Percentiles rank a stretch among this genome's conserved stretches.
Conservation (phyloP, 176 grass and related monocot species). For the Bonia amplexicaulis region DNA sequence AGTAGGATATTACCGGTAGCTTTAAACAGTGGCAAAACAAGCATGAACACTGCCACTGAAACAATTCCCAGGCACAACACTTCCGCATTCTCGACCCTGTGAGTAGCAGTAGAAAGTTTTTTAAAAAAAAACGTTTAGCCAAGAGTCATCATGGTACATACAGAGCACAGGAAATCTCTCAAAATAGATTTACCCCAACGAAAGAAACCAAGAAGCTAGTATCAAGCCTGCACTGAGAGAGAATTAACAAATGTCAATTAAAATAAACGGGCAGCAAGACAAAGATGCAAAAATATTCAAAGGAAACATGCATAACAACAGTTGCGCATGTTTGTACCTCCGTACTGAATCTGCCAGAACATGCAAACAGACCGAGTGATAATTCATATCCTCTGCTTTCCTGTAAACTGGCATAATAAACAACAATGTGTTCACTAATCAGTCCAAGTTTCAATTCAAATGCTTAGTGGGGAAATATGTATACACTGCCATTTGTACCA, state of each 20-base stretch:
- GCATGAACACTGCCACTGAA: conserved; percentile 88
- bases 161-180: background rate
- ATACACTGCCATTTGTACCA: background rate
- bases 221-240: conserved; percentile 94
- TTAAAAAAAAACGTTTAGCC: background rate
- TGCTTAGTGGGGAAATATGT: background rate
- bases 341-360: conserved; percentile 91
- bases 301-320: background rate
- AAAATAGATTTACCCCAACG: conserved; percentile 59
- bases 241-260: conserved; percentile 3
- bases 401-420: conserved; percentile 62
- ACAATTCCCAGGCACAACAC: conserved; percentile 87
- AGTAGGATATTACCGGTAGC: conserved; percentile 71
- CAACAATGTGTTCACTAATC: background rate
- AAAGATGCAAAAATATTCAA: background rate
- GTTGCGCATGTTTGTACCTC: conserved; percentile 44
- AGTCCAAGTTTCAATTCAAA: background rate
- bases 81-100: conserved; percentile 93
- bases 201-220: conserved; percentile 95
- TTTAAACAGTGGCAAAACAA: conserved; percentile 92
- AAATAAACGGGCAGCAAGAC: background rate
- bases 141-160: background rate
- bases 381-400: conserved; percentile 98
- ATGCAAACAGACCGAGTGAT: conserved; percentile 90
- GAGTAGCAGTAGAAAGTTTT: background rate